Evolutionary conservation across 2,329 filamentous ascomycete species (phyloP), one percentile per base, ranked within the genome.

Genomic region (Monilinia polystroma): DNA sequence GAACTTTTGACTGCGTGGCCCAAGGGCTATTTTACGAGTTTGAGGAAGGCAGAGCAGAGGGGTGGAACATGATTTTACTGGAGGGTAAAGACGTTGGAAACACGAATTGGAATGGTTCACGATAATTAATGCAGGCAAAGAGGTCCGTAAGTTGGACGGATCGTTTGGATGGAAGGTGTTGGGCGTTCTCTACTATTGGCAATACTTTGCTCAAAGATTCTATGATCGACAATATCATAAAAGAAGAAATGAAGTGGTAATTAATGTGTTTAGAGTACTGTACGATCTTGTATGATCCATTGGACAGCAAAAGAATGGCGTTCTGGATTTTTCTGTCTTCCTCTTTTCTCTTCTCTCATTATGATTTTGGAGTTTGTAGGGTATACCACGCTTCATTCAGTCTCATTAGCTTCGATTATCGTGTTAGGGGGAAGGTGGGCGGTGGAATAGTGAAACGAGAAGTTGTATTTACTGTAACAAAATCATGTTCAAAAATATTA

Each of bases 1-100:
- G 87, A 89, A 73, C 79, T 81, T 12, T 72, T 84, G 64, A 81
- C 78, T 23, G 76, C 83, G 7, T 89, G 85, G 86, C 85, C 87
- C 0, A 80, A 82, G 63, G 85, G 85, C 20, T 89, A 89, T 73
- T 88, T 85, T 82, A 79, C 82, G 16, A 85, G 84, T 72, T 79
- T 88, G 55, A 81, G 73, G 60, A 74, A 73, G 69, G 73, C 70
- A 47, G 59, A 70, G 47, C 73, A 64, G 23, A 66, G 45, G 47
- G 35, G 47, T 32, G 55, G 43, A 11, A 6, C 55, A 58, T 59
- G 47, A 38, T 65, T 38, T 60, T 38, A 35, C 16, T 38, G 18
- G 51, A 38, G 41, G 12, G 12, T 43, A 16, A 43, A 43, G 29
- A 41, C n/a, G 10, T 62, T 51, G 58, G 29, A 29, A 49, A 20